phyloP scores from a whole-genome alignment of 2,329 filamentous ascomycete genomes.

The Colletotrichum musicola region DNA sequence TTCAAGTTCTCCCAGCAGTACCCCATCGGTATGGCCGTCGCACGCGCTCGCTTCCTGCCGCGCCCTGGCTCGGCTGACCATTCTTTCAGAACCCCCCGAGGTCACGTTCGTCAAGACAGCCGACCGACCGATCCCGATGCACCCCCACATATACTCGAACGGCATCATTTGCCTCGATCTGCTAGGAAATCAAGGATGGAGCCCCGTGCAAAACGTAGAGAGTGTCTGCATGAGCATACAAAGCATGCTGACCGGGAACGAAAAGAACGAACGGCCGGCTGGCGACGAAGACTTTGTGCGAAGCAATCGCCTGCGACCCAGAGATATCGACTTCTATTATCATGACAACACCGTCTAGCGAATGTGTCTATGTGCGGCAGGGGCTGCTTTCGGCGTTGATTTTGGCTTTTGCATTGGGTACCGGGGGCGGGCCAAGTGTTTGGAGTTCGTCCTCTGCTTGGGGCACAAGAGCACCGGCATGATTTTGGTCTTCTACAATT shows the following conservation, averaged over 20 bases:
- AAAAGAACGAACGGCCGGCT: conserved; percentile 88
- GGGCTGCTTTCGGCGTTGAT: conserved; percentile 29
- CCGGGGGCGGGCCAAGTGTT: conserved; percentile 11
- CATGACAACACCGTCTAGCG: conserved; percentile 81
- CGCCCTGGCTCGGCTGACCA: conserved; percentile 13
- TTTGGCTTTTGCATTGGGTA: conserved; percentile 29
- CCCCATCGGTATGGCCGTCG: conserved; percentile 80
- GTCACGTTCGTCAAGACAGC: conserved; percentile 83
- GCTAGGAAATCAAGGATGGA: conserved; percentile 90
- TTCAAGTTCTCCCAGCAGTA: conserved; percentile 89
- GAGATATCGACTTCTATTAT: conserved; percentile 94
- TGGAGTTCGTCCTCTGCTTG: conserved; percentile 14
- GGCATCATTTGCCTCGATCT: conserved; percentile 98
- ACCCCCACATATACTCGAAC: conserved; percentile 98
- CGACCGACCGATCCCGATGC: conserved; percentile 83
- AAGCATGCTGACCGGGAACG: conserved; percentile 97
- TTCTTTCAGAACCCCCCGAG: conserved; percentile 84
- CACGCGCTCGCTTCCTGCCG: conserved; percentile 1
- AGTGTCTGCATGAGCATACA: conserved; percentile 97
- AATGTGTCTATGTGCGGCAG: conserved; percentile 3
- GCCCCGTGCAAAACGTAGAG: conserved; percentile 96
- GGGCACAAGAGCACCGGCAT: conserved; percentile 22
- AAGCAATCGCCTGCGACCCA: conserved; percentile 81
- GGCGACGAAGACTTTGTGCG: conserved; percentile 92
- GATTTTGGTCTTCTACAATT: conserved; percentile 12